Conservation (phyloP, 2,329 filamentous ascomycete genomes). For the Colletotrichum sp. region DNA sequence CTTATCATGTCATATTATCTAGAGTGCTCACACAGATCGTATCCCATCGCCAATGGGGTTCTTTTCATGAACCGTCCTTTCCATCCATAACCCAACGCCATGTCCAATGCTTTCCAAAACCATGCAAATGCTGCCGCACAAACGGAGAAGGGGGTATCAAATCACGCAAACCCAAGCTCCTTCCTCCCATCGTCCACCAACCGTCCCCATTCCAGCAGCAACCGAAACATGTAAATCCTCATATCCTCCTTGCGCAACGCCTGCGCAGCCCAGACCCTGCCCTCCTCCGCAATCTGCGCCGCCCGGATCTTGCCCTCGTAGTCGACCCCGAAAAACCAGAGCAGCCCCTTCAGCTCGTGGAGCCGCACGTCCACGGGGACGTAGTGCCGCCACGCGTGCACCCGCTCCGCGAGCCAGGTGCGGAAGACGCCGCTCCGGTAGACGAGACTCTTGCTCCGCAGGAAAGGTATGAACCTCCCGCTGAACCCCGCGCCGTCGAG, state of each 20-base stretch:
- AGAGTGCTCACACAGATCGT: background rate
- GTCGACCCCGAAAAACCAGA: conserved; percentile 25
- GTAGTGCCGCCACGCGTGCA: conserved; percentile 68
- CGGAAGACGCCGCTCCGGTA: conserved; percentile 66
- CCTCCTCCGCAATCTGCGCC: conserved; percentile 35
- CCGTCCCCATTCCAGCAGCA: conserved; percentile 74
- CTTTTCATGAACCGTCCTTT: background rate
- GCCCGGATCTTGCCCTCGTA: conserved; percentile 23
- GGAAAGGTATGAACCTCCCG: conserved; percentile 55
- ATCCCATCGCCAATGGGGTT: background rate
- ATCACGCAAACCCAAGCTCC: conserved; percentile 33
- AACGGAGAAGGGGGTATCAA: conserved; percentile 1
- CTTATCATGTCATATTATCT: background rate
- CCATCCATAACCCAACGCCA: background rate
- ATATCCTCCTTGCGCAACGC: conserved; percentile 72
- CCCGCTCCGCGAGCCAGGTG: conserved; percentile 68
- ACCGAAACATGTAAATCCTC: conserved; percentile 76
- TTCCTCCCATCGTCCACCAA: conserved; percentile 62
- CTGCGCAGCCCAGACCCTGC: conserved; percentile 58
- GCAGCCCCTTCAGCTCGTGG: conserved; percentile 10
- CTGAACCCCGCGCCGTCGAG: conserved; percentile 61
- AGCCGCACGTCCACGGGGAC: conserved; percentile 60
- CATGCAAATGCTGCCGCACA: background rate
- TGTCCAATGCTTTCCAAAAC: background rate
- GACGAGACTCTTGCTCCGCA: conserved; percentile 55